Conservation (phyloP, 805 yeast genomes). For the Brettanomyces sp. region DNA sequence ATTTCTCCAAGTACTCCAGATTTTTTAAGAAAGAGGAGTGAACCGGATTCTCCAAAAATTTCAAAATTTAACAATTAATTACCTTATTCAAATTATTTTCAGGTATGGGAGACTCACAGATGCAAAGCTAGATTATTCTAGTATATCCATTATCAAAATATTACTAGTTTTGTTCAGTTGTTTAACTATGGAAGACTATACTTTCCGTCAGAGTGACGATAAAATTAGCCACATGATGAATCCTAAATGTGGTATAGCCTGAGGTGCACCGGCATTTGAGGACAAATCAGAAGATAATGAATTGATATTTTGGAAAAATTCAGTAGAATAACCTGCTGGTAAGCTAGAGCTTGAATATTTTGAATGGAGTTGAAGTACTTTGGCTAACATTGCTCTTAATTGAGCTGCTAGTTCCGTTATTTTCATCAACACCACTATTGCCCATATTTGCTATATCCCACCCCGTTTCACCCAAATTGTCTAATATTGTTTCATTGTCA, state of each 20-base stretch:
- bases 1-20: too few species aligned
- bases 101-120: too few species aligned
- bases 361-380: background rate
- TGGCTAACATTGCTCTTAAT: background rate
- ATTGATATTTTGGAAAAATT: slow-evolving; percentile 1
- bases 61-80: too few species aligned
- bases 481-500: slow-evolving; percentile 51
- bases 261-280: background rate
- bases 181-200: background rate
- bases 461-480: slow-evolving; percentile 57
- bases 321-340: slow-evolving; percentile 1
- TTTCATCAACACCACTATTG: slow-evolving; percentile 22
- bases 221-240: too few species aligned
- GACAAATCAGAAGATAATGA: background rate
- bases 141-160: too few species aligned
- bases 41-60: too few species aligned
- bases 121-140: too few species aligned
- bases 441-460: slow-evolving; percentile 35
- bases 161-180: background rate
- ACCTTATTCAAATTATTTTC: too few species aligned
- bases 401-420: slow-evolving; percentile 1
- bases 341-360: background rate
- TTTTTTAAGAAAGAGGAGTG: too few species aligned
- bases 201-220: too few species aligned
- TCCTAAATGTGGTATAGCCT: background rate